Evolutionary conservation across 441 rosid genomes (phyloP).

Genomic region (Populus hybrid): DNA sequence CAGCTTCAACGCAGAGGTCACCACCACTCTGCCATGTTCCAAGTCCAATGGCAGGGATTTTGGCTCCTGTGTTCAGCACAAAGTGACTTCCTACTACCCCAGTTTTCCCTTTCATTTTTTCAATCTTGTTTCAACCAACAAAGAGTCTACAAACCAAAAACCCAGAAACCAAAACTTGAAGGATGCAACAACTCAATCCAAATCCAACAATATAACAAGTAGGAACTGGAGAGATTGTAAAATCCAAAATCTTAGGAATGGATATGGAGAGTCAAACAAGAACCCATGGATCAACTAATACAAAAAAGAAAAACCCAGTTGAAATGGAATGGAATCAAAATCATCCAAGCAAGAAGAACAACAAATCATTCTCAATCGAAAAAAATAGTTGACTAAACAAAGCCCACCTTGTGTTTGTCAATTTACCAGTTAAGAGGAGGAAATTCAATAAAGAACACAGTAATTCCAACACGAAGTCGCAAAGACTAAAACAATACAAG

Average conservation of each 20-base stretch:
- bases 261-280: neutral
- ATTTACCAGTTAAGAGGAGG: neutral
- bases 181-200: neutral
- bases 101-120: slow-evolving; percentile 43
- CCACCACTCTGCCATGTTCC: slow-evolving; percentile 73
- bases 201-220: neutral
- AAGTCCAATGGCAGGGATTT: slow-evolving; percentile 57
- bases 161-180: neutral
- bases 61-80: slow-evolving; percentile 54
- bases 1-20: slow-evolving; percentile 53
- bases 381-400: neutral
- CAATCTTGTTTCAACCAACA: slow-evolving; percentile 5
- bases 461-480: neutral
- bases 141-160: neutral
- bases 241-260: neutral
- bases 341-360: neutral
- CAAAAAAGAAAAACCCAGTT: neutral
- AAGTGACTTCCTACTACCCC: slow-evolving; percentile 36
- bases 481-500: neutral
- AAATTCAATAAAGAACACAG: neutral
- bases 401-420: neutral
- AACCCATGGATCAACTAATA: neutral
- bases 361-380: neutral
- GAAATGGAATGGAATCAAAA: neutral
- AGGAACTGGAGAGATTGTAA: neutral